These are phyloP conservation scores for Cadophora luteo-olivacea DNA, from an alignment of 2,329 filamentous ascomycete species.

Conservation along the genomic window DNA sequence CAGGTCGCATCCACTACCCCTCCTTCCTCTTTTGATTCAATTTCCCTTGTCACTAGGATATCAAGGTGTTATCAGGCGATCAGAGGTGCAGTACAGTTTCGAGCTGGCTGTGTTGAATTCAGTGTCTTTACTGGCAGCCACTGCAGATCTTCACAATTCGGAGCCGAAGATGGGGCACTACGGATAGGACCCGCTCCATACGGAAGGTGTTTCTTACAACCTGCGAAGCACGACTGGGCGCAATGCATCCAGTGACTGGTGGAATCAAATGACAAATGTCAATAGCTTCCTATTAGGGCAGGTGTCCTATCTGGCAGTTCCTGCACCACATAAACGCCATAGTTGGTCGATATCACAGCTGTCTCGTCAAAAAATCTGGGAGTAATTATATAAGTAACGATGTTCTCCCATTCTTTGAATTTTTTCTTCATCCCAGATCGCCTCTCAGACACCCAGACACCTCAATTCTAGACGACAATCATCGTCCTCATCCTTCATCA, in stretches of 20 bases:
- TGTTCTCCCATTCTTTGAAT: no score
- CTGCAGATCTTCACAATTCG: neutral
- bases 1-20: neutral
- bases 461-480: neutral
- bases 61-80: neutral
- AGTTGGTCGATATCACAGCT: neutral
- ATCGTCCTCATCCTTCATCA: conserved; percentile 26
- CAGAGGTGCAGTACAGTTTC: neutral
- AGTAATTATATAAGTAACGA: no score
- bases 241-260: no score
- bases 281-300: neutral
- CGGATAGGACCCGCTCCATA: neutral
- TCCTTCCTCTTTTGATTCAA: conserved; percentile 3
- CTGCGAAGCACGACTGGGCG: neutral
- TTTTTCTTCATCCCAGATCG: no score
- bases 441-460: no score
- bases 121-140: neutral
- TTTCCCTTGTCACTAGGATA: neutral
- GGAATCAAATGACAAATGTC: no score
- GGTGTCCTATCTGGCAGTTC: neutral
- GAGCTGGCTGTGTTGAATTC: neutral
- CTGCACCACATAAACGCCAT: neutral
- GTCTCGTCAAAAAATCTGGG: no score
- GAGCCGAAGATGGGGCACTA: neutral
- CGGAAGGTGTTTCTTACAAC: neutral